These are phyloP conservation scores for Aspergillus jensenii DNA, from an alignment of 2,329 filamentous ascomycete genomes.

Conservation along the genomic window DNA sequence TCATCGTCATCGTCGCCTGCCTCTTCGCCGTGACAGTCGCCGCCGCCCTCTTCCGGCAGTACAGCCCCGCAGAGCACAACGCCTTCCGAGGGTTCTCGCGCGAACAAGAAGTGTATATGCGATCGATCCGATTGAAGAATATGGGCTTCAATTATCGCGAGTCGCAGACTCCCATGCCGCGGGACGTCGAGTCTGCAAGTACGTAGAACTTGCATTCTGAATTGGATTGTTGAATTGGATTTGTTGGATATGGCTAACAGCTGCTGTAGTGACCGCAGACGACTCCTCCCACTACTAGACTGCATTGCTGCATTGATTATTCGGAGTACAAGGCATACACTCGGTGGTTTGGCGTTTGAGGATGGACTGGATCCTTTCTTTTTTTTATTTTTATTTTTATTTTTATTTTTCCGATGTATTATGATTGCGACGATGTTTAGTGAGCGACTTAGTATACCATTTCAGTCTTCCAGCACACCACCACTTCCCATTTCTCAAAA, in stretches of 20 bases:
- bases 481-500: no score
- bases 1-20: conserved; percentile 34
- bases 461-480: no score
- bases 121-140: conserved; percentile 28
- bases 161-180: conserved; percentile 10
- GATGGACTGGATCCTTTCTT: no score
- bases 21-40: conserved; percentile 28
- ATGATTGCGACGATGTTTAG: no score
- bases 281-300: conserved; percentile 1
- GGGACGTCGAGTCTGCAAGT: conserved; percentile 10
- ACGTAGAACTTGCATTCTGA: background rate
- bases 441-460: no score
- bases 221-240: background rate
- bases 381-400: no score
- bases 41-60: conserved; percentile 30
- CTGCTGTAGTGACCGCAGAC: background rate
- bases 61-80: conserved; percentile 21
- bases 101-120: conserved; percentile 35
- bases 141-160: conserved; percentile 23
- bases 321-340: no score
- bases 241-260: background rate
- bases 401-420: no score
- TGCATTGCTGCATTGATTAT: no score
- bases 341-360: no score
- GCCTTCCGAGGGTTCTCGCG: conserved; percentile 21